Percentiles rank a stretch among this genome's conserved stretches.
phyloP scores from a whole-genome alignment of 257 asterid genomes.

The Paulownia fortunei region DNA sequence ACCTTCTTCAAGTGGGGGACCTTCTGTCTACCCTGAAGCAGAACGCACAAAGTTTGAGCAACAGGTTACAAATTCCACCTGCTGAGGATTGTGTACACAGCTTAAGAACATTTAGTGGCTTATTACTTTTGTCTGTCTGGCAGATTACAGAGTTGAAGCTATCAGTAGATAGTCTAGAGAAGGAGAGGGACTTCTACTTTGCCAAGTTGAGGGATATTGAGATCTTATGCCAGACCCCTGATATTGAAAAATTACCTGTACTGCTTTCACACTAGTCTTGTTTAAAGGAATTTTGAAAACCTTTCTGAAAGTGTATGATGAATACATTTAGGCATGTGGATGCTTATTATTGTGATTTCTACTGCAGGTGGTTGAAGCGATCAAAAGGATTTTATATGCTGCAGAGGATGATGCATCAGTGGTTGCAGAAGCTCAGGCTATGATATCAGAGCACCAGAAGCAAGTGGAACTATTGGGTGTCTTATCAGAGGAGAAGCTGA shows the following conservation, averaged over 20 bases:
- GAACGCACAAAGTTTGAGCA: constrained; percentile 68
- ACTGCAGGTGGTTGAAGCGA: constrained; percentile 70
- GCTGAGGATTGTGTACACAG: background rate
- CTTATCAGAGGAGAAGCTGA: constrained; percentile 52
- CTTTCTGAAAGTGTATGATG: background rate
- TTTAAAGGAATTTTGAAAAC: background rate
- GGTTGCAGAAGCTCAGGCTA: constrained; percentile 80
- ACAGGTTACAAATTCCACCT: constrained; percentile 53
- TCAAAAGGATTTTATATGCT: constrained; percentile 72
- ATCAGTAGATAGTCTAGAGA: constrained; percentile 84
- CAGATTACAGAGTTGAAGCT: constrained; percentile 90
- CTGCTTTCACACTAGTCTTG: background rate
- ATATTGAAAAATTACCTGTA: constrained; percentile 71
- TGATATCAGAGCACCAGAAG: constrained; percentile 55
- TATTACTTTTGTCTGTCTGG: constrained; percentile 22
- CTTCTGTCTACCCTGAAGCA: constrained; percentile 54
- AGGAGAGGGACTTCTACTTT: constrained; percentile 95
- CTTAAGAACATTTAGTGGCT: constrained; percentile 21
- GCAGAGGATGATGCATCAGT: constrained; percentile 69
- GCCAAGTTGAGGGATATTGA: constrained; percentile 88
- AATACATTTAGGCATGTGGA: background rate
- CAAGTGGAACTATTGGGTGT: constrained; percentile 42
- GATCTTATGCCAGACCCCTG: constrained; percentile 79
- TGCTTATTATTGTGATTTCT: background rate
- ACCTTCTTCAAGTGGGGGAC: constrained; percentile 80